These are phyloP conservation scores for Lactarius deliciosus DNA, from an alignment of 768 basidiomycete genomes.

Conservation along the genomic window DNA sequence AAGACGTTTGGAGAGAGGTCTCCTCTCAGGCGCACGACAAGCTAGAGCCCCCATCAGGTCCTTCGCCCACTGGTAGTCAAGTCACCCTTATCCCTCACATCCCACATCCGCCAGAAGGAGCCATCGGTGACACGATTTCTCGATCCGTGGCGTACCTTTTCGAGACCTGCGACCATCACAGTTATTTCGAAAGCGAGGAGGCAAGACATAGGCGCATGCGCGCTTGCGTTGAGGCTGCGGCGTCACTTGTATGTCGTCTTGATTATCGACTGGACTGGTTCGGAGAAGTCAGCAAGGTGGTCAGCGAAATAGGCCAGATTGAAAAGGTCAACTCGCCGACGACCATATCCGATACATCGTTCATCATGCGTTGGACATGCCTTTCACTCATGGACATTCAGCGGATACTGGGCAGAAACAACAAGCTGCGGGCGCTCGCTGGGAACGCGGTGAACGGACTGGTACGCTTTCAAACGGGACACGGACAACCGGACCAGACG, in stretches of 20 bases:
- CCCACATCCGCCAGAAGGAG: too few relatives aligned
- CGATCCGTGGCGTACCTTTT: not conserved
- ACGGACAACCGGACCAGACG: not conserved
- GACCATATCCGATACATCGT: not conserved
- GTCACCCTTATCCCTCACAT: too few relatives aligned
- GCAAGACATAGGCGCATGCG: not conserved
- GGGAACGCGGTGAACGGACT: not conserved
- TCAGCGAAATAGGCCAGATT: not conserved
- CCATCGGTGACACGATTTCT: not conserved
- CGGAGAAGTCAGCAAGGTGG: not conserved
- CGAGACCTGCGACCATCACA: not conserved
- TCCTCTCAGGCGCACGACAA: not conserved
- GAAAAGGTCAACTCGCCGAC: not conserved
- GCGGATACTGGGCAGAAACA: too few relatives aligned
- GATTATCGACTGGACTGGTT: not conserved
- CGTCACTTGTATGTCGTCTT: not conserved
- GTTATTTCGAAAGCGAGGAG: not conserved
- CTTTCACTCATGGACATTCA: not conserved
- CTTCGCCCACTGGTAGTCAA: too few relatives aligned
- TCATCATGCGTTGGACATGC: not conserved
- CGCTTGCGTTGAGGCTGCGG: not conserved
- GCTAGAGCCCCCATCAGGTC: too few relatives aligned
- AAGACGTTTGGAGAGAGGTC: not conserved
- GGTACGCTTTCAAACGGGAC: not conserved
- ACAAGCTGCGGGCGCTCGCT: not conserved